phyloP scores from a whole-genome alignment of 2,329 filamentous ascomycete species.

The Apiospora aurea region DNA sequence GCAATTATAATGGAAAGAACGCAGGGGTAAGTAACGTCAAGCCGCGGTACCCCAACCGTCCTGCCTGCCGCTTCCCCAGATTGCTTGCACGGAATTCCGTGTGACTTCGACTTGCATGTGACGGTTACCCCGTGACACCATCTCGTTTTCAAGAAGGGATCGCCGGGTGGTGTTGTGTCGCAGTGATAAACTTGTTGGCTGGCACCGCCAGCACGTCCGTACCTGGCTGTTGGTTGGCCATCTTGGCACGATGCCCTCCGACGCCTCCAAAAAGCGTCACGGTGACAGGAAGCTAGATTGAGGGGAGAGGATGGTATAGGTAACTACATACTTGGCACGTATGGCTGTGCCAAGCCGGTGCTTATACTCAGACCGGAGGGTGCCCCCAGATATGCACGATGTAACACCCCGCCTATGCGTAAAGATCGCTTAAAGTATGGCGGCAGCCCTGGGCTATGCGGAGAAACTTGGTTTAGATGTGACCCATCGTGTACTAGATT shows the following conservation, averaged over 20 bases:
- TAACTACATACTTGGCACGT: not conserved
- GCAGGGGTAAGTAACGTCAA: not conserved
- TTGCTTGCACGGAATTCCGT: not conserved
- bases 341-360: constrained; percentile 3
- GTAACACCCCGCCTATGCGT: constrained; percentile 36
- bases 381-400: constrained; percentile 28
- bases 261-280: not conserved
- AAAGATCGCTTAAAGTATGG: not conserved
- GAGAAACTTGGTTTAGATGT: constrained; percentile 6
- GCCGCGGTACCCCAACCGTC: constrained; percentile 3
- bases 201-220: constrained; percentile 19
- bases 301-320: not conserved
- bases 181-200: not conserved
- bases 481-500: not conserved
- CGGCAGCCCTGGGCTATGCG: not conserved
- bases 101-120: not conserved
- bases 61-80: not conserved
- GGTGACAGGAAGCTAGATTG: constrained; percentile 33
- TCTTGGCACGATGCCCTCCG: constrained; percentile 17
- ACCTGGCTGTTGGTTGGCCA: not conserved
- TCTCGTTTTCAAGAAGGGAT: not conserved
- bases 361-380: constrained; percentile 18
- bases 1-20: not conserved
- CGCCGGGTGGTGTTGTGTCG: not conserved
- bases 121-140: not conserved